A percentile compares a stretch with the other conserved stretches of the same genome.
These are phyloP conservation scores for Capsicum rhomboideum DNA, from an alignment of 257 asterid species.

Conservation along the genomic window DNA sequence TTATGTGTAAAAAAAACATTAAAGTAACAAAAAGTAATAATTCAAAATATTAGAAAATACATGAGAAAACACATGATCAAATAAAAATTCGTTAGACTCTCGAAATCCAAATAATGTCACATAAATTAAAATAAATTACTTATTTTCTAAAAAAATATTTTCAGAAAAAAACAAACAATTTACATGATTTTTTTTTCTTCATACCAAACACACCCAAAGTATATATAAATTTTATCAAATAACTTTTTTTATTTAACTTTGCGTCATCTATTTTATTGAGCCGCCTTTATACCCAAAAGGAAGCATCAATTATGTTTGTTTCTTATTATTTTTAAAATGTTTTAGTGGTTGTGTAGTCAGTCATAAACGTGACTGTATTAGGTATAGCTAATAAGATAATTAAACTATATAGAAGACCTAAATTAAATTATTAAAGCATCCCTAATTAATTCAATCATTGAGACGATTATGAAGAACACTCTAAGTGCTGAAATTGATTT, in stretches of 20 bases:
- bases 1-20: not conserved
- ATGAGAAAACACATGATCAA: not conserved
- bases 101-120: not conserved
- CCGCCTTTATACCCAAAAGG: not conserved
- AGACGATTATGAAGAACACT: not conserved
- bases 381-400: not conserved
- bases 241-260: not conserved
- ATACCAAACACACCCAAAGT: not conserved
- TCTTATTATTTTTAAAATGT: not conserved
- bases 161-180: not conserved
- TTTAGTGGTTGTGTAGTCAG: not conserved
- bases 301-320: not conserved
- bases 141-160: not conserved
- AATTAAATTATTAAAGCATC: not conserved
- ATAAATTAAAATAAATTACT: not conserved
- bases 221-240: not conserved
- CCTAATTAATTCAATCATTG: not conserved
- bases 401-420: not conserved
- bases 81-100: not conserved
- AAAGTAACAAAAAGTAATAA: not conserved
- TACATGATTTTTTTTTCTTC: no score
- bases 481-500: no score
- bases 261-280: not conserved
- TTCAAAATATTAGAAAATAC: not conserved
- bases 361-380: not conserved